Conservation (phyloP, 306 rosid species). For the Gleditsia sinensis region DNA sequence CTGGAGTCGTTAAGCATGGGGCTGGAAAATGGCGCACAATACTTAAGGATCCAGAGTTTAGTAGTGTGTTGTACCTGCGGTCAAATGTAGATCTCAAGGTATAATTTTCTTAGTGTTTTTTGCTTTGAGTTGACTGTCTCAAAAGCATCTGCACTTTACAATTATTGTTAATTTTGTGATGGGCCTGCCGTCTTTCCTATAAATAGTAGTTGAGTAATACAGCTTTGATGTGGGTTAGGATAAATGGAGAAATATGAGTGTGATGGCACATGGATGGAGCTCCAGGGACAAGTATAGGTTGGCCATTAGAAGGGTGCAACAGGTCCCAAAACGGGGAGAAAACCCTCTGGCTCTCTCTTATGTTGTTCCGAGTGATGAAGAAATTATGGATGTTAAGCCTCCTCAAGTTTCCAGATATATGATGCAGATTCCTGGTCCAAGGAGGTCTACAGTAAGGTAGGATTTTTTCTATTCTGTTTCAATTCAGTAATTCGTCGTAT, state of each 20-base stretch:
- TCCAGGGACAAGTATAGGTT: slow-evolving; percentile 78
- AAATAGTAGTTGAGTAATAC: no score
- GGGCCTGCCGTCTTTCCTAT: no score
- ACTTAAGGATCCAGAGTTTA: slow-evolving; percentile 89
- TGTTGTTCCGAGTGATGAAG: slow-evolving; percentile 77
- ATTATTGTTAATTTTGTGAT: no score
- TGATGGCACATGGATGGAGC: slow-evolving; percentile 91
- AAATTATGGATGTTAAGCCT: slow-evolving; percentile 58
- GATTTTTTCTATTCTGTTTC: slow-evolving; percentile 16
- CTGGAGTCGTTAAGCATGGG: slow-evolving; percentile 95
- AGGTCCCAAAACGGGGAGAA: slow-evolving; percentile 62
- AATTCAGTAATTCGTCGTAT: slow-evolving; percentile 7
- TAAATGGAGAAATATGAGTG: slow-evolving; percentile 95
- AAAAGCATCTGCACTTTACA: neutral
- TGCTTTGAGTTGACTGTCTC: slow-evolving; percentile 4
- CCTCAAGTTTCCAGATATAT: slow-evolving; percentile 56
- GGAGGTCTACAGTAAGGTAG: slow-evolving; percentile 74
- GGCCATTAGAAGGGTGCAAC: slow-evolving; percentile 61
- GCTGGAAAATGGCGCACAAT: slow-evolving; percentile 97
- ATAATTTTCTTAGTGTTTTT: slow-evolving; percentile 27
- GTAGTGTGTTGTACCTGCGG: slow-evolving; percentile 67
- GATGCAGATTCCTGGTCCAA: slow-evolving; percentile 54
- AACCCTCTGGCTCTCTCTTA: slow-evolving; percentile 37
- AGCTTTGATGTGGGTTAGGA: slow-evolving; percentile 54
- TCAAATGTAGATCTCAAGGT: slow-evolving; percentile 99